Evolutionary conservation across 2,329 filamentous ascomycete species (phyloP).

Genomic region (Calonectria crousiana): DNA sequence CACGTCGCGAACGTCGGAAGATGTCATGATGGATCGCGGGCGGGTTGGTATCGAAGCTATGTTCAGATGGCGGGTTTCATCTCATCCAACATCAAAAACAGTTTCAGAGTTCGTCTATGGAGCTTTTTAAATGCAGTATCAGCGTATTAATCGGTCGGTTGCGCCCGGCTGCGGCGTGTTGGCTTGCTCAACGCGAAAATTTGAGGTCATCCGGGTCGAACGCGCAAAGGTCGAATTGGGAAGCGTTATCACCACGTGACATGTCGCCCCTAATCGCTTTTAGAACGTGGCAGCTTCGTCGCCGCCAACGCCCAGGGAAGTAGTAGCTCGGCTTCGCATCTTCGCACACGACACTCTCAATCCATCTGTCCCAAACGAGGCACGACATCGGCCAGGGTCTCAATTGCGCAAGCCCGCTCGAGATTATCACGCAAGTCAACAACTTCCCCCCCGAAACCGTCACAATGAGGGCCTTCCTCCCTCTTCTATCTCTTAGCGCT

Average conservation of each 20-base stretch:
- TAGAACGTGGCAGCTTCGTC: conserved; percentile 67
- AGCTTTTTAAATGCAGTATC: background rate
- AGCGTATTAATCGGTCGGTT: conserved; percentile 13
- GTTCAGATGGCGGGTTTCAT: conserved; percentile 37
- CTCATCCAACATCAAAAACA: conserved; percentile 34
- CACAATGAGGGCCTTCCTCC: conserved; percentile 71
- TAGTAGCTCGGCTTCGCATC: conserved; percentile 28
- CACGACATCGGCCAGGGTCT: conserved; percentile 18
- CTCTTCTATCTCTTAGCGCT: conserved; percentile 74
- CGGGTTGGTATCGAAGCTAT: conserved; percentile 30
- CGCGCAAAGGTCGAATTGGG: conserved; percentile 19
- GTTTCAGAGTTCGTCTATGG: background rate
- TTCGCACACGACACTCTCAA: conserved; percentile 26
- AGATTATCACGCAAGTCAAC: background rate
- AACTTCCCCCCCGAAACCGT: conserved; percentile 4
- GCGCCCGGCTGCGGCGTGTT: conserved; percentile 18
- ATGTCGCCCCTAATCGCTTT: conserved; percentile 51
- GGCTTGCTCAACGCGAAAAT: conserved; percentile 23
- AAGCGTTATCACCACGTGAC: conserved; percentile 51
- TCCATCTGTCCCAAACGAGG: conserved; percentile 4
- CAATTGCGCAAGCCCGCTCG: conserved; percentile 30
- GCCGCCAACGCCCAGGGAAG: conserved; percentile 25
- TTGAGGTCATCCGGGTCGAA: conserved; percentile 23
- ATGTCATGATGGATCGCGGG: conserved; percentile 67
- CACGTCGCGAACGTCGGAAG: conserved; percentile 88